Evolutionary conservation across 2,329 filamentous ascomycete species (phyloP).

Genomic region (Pyricularia grisea): DNA sequence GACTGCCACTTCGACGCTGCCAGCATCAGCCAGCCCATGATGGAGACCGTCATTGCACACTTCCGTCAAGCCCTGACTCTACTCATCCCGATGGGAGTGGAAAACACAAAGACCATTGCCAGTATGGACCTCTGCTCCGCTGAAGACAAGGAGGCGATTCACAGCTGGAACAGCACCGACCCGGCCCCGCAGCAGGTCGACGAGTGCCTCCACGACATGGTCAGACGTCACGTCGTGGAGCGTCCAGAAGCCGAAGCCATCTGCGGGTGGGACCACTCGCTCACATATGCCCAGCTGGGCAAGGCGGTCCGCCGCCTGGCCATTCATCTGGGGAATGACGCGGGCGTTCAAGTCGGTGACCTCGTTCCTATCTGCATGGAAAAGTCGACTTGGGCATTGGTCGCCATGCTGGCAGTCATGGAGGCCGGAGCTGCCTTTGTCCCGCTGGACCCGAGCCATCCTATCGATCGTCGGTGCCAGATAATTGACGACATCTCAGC

Average conservation of each 20-base stretch:
- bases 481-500: not conserved
- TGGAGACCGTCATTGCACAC: slow-evolving; percentile 38
- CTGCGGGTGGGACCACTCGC: slow-evolving; percentile 33
- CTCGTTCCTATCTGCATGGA: slow-evolving; percentile 1
- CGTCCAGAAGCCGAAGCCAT: slow-evolving; percentile 30
- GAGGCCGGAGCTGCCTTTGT: slow-evolving; percentile 2
- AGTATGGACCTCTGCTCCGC: not conserved
- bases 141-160: not conserved
- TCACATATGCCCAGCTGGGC: slow-evolving; percentile 30
- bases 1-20: slow-evolving; percentile 41
- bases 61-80: slow-evolving; percentile 51
- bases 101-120: slow-evolving; percentile 39
- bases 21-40: slow-evolving; percentile 30
- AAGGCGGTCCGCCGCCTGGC: slow-evolving; percentile 27
- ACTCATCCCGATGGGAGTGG: slow-evolving; percentile 53
- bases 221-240: slow-evolving; percentile 27
- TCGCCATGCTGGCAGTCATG: not conserved
- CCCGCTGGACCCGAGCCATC: not conserved
- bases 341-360: slow-evolving; percentile 9
- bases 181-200: not conserved
- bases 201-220: slow-evolving; percentile 28
- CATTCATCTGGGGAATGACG: slow-evolving; percentile 17
- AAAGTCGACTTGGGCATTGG: not conserved
- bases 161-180: not conserved
- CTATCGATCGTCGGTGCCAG: not conserved